Base-by-base conservation (phyloP, 352 stramenopile species). In the Thalassiosira exigua region DNA sequence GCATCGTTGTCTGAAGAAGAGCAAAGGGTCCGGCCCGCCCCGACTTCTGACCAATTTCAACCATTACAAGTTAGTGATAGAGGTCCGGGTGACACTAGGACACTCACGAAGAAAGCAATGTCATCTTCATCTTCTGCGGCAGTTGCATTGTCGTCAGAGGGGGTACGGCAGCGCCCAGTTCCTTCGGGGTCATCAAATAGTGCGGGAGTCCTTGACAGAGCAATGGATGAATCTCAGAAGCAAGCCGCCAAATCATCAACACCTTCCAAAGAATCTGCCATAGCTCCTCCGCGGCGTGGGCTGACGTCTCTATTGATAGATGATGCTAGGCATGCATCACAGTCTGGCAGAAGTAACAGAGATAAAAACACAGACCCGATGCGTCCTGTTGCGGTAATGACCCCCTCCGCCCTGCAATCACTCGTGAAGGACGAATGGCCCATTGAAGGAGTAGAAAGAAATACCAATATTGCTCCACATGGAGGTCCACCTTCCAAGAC, bases 271-370 rank as follows among this genome's bases (percentile, higher is more conserved):
- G 54, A 62, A 30, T 29, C 29, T 27, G 26, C 0, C 54, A 62
- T 62, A 26, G 26, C 17, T 36, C 54, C 11, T 22, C 54, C 1
- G 12, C 24, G 39, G 46, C 50, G 33, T 33, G 33, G 12, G 42
- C 58, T 70, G 46, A 75, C 54, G 41, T 67, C 66, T 75, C 53
- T 66, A 4, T 33, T 75, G 33, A 67, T 67, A 51, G 41, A 67
- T 39, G 66, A 75, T 24, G 30, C 60, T 0, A 58, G 57, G 26
- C 26, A 29, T n/a, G n/a, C n/a, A n/a, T n/a, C n/a, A n/a, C n/a
- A n/a, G n/a, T n/a, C n/a, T n/a, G n/a, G n/a, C n/a, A n/a, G n/a
- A n/a, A n/a, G n/a, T 52, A 56, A 22, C 32, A 27, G 50, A 61
- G 57, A 73, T n/a, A 21, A 73, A 51, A 19, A 56, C 22, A 30